Evolutionary conservation across 2,329 filamentous ascomycete species (phyloP), one percentile per base, ranked within the genome.

Genomic region (Diaporthe nobilis): DNA sequence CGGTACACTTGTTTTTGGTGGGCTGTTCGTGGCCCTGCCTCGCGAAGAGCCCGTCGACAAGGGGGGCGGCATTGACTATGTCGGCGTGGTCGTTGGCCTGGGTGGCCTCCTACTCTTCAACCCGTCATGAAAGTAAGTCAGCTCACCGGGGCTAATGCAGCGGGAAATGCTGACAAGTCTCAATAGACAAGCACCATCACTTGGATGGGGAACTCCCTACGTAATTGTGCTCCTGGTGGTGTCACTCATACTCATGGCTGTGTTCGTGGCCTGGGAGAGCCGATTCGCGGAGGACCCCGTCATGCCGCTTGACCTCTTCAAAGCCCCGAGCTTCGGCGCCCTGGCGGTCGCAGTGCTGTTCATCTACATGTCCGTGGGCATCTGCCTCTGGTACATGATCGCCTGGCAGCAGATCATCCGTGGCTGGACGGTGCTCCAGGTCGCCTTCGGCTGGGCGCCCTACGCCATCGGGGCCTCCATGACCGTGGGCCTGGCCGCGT

Each of bases 351-450:
- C 51, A 5, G 51, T 55, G 13, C 8, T 55, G 13, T 55, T 55
- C n/a, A 28, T 55, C n/a, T 55, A 55, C 25, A 55, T 55, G 51
- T 55, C 51, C n/a, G 51, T 55, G 25, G 51, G 51, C 12, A 55
- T 55, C 13, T 31, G 51, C 51, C 51, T 55, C 51, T 55, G 51
- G 51, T 55, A 55, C 9, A 55, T 55, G 51, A 55, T 55, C 51
- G 51, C 51, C n/a, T 55, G 51, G 51, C 51, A 55, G 25, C 51
- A 55, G 51, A 55, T 55, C 51, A 55, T 55, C 51, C 51, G 51
- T 12, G 51, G 51, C 25, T 55, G 51, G 51, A 55, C 51, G 25
- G 51, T 55, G 51, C 51, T 55, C 3, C 51, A 55, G 13, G 51
- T 55, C n/a, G 51, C 51, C 51, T 55, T 31, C 25, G 51, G 51